phyloP scores from a whole-genome alignment of 2,329 filamentous ascomycete genomes.

The Gyromitra esculenta region DNA sequence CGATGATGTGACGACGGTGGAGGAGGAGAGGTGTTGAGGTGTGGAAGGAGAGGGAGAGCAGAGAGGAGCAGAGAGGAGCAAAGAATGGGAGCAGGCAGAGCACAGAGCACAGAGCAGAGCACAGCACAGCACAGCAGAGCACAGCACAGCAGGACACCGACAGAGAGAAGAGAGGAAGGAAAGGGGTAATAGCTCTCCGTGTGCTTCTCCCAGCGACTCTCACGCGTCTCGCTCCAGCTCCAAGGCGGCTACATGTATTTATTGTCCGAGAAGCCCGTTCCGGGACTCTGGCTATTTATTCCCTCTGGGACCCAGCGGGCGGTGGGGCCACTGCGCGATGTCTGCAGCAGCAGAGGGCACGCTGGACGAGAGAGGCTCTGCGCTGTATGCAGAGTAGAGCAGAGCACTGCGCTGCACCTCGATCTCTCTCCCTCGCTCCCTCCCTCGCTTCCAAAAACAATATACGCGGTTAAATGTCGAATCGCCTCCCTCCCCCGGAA shows the following conservation, averaged over 20 bases:
- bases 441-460: slow-evolving; percentile 12
- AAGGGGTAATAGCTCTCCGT: too few relatives aligned
- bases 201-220: background rate
- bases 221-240: slow-evolving; percentile 1
- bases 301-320: background rate
- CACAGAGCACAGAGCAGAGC: too few relatives aligned
- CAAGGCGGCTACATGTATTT: slow-evolving; percentile 14
- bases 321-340: background rate
- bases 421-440: background rate
- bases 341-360: too few relatives aligned
- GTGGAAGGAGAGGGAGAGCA: background rate
- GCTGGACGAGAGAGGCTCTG: background rate
- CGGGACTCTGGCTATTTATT: slow-evolving; percentile 2
- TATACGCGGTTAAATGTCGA: slow-evolving; percentile 23
- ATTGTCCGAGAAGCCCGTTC: slow-evolving; percentile 24
- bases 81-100: background rate
- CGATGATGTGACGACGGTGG: slow-evolving; percentile 10
- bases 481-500: background rate
- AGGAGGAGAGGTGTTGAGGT: background rate
- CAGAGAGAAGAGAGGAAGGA: too few relatives aligned
- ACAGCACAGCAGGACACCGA: too few relatives aligned
- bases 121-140: too few relatives aligned
- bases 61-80: background rate
- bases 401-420: background rate
- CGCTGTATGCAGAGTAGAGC: background rate